phyloP scores from a whole-genome alignment of 495 filamentous ascomycete species.

The Sabuloglossum arenarium region DNA sequence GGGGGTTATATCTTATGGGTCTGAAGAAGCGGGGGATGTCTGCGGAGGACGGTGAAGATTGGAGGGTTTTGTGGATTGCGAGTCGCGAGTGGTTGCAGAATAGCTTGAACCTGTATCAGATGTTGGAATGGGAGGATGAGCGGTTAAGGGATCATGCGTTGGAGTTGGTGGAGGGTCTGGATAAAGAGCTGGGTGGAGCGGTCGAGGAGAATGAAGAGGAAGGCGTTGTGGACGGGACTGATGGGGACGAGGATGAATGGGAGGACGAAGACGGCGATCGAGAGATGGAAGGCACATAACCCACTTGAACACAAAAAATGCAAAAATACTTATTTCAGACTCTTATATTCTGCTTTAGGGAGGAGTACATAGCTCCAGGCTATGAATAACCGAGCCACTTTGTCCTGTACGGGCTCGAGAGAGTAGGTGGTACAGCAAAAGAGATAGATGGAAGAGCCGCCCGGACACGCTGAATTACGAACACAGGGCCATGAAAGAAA shows the following conservation, averaged over 20 bases:
- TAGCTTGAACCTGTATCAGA: slow-evolving; percentile 25
- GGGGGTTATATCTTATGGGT: slow-evolving; percentile 62
- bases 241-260: slow-evolving; percentile 11
- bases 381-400: too few species aligned
- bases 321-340: too few species aligned
- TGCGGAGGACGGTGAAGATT: slow-evolving; percentile 7
- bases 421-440: too few species aligned
- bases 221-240: background rate
- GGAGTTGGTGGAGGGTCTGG: slow-evolving; percentile 36
- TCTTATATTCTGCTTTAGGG: too few species aligned
- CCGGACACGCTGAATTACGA: too few species aligned
- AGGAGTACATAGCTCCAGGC: too few species aligned
- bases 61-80: slow-evolving; percentile 19
- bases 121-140: slow-evolving; percentile 31
- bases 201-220: slow-evolving; percentile 29
- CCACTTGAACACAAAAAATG: too few species aligned
- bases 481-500: too few species aligned
- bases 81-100: slow-evolving; percentile 33
- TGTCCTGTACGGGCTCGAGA: too few species aligned
- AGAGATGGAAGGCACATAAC: slow-evolving; percentile 22
- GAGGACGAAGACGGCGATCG: slow-evolving; percentile 23
- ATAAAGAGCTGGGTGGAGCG: slow-evolving; percentile 26
- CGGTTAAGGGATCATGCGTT: slow-evolving; percentile 28
- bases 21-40: slow-evolving; percentile 31
- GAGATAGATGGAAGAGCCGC: too few species aligned